These are phyloP conservation scores for Hyaloscypha bicolor DNA, from an alignment of 495 filamentous ascomycete species.

Conservation along the genomic window DNA sequence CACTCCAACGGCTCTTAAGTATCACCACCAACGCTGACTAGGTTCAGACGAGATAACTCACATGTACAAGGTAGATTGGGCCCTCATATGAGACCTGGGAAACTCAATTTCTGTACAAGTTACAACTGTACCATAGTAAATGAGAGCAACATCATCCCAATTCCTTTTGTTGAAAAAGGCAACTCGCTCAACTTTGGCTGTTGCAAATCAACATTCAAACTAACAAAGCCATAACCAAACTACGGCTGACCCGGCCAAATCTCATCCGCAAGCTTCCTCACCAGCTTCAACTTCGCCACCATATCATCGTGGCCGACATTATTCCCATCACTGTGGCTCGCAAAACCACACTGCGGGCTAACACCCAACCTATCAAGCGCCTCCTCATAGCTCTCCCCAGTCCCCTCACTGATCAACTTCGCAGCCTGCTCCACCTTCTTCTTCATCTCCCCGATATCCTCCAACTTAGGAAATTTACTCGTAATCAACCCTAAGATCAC, in stretches of 20 bases:
- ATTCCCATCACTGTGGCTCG: conserved; percentile 70
- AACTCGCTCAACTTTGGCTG: not conserved
- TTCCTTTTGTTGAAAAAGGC: not conserved
- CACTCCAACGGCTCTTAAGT: too few species aligned
- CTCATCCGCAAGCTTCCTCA: conserved; percentile 69
- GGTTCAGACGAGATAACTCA: too few species aligned
- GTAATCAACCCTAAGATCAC: conserved; percentile 78
- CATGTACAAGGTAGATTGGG: too few species aligned
- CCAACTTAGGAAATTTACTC: conserved; percentile 71
- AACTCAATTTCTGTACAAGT: not conserved
- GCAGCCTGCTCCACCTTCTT: conserved; percentile 53
- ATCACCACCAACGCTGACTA: too few species aligned
- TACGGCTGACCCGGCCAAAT: conserved; percentile 50
- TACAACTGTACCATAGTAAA: not conserved
- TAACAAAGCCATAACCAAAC: not conserved
- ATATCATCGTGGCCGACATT: conserved; percentile 65
- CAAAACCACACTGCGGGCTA: conserved; percentile 82
- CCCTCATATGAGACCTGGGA: too few species aligned
- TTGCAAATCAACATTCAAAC: not conserved
- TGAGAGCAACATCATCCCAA: not conserved
- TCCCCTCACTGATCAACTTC: conserved; percentile 70
- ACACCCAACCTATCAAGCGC: conserved; percentile 69
- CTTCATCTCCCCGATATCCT: conserved; percentile 70
- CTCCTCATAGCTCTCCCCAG: conserved; percentile 60
- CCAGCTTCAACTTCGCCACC: conserved; percentile 68